A percentile compares a stretch with the other conserved stretches of the same genome.
phyloP scores from a whole-genome alignment of 2,329 filamentous ascomycete genomes.

The Cryoendolithus antarcticus region DNA sequence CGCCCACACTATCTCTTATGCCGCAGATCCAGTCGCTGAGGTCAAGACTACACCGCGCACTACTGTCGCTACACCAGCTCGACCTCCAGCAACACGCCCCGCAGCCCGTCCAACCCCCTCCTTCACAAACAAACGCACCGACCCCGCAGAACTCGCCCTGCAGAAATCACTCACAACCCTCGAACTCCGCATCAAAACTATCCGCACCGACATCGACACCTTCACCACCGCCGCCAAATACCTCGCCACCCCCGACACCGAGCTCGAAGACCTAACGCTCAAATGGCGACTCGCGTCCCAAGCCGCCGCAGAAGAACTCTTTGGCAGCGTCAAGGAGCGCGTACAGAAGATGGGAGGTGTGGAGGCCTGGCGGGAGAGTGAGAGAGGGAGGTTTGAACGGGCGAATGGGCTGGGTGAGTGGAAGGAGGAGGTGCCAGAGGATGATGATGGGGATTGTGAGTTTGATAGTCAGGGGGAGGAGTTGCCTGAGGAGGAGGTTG shows the following conservation, averaged over 20 bases:
- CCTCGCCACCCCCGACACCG: constrained; percentile 33
- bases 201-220: constrained; percentile 37
- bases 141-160: constrained; percentile 14
- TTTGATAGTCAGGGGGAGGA: constrained; percentile 23
- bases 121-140: constrained; percentile 8
- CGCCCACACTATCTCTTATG: constrained; percentile 15
- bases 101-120: too few species aligned
- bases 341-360: constrained; percentile 53
- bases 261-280: constrained; percentile 42
- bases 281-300: constrained; percentile 52
- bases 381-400: constrained; percentile 20
- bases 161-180: constrained; percentile 15
- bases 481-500: constrained; percentile 27
- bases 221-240: constrained; percentile 42
- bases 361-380: constrained; percentile 35
- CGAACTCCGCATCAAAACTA: constrained; percentile 25
- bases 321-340: constrained; percentile 46
- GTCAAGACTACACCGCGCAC: too few species aligned
- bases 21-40: too few species aligned
- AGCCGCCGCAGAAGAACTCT: constrained; percentile 56
- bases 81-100: too few species aligned
- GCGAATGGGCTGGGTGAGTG: constrained; percentile 17
- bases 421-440: constrained; percentile 22
- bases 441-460: constrained; percentile 25
- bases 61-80: too few species aligned